Base-by-base conservation (phyloP, 1,284 basidiomycete species). In the Ceratobasidium sp. region DNA sequence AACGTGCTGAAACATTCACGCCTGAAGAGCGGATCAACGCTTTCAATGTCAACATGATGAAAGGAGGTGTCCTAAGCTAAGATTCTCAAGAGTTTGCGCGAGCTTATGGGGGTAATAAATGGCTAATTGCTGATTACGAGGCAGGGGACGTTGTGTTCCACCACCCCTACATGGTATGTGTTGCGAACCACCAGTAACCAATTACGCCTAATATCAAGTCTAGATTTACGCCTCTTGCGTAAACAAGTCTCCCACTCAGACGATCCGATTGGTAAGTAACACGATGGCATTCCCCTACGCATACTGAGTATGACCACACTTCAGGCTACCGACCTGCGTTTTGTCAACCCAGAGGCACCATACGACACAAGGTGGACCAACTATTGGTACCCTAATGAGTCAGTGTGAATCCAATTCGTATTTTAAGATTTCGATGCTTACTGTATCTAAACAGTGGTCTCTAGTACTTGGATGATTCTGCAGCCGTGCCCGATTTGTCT, bases 21-120 rank as follows among this genome's bases (percentile, higher is more conserved):
- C 71, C 72, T 27, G 77, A 79, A n/a, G 78, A 78, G 24, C 73
- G 76, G 47, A 33, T 78, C 48, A 71, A 63, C 56, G 79, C 76
- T 1, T 80, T 80, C 73, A 80, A 80, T 57, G 48, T 44, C 48
- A 79, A 80, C 41, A 77, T 79, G 75, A 69, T 69, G 64, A 24
- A 51, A 29, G 73, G 75, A 11, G 75, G 75, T 22, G 75, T 62
- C 6, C 60, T 76, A 14, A 69, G 71, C 36, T 47, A 59, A 15
- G 74, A 76, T 36, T 62, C 75, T n/a, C 59, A 65, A 51, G 66
- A 54, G 36, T 74, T 74, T 47, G 56, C 56, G 6, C 19, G 47
- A 31, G 72, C 60, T 15, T 19, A 31, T 66, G 63, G 41, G 14
- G 31, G 51, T n/a, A 9, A 27, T 14, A 59, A 71, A 50, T 72